Evolutionary conservation across 2,329 filamentous ascomycete species (phyloP).

Genomic region (Paracorniculantispora psalliotae): DNA sequence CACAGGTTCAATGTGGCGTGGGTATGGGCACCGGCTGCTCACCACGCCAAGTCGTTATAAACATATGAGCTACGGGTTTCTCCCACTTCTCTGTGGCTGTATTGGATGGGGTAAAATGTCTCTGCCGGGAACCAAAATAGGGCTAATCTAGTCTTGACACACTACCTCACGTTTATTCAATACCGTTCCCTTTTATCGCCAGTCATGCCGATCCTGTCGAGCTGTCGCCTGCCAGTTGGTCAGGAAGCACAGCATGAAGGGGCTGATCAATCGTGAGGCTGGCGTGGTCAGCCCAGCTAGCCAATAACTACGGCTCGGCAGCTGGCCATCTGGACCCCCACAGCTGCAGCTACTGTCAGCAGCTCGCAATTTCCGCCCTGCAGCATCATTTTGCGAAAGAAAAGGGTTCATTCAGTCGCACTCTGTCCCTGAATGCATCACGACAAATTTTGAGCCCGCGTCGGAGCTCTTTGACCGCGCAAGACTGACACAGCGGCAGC

Average conservation of each 20-base stretch:
- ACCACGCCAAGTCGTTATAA: too few relatives aligned
- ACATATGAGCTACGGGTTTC: too few relatives aligned
- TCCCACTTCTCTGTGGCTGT: too few relatives aligned
- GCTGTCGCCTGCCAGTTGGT: background rate
- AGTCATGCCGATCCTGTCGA: background rate
- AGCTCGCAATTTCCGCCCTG: slow-evolving; percentile 1
- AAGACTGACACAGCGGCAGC: background rate
- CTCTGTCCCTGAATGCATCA: background rate
- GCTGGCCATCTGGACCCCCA: slow-evolving; percentile 1
- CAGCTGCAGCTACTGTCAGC: slow-evolving; percentile 3
- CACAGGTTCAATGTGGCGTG: too few relatives aligned
- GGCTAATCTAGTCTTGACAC: too few relatives aligned
- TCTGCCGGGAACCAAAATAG: too few relatives aligned
- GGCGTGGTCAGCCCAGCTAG: background rate
- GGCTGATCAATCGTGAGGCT: background rate
- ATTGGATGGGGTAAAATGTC: too few relatives aligned
- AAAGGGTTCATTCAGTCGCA: background rate
- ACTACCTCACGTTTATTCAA: too few relatives aligned
- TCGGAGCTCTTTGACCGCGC: background rate
- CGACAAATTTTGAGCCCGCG: background rate
- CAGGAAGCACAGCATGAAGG: background rate
- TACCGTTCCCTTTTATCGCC: background rate
- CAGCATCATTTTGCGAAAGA: background rate
- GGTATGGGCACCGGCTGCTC: too few relatives aligned
- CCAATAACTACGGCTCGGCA: background rate